Percentiles rank a stretch among this genome's conserved stretches.
phyloP scores from a whole-genome alignment of 345 rosid species.

The Citrus glauca region DNA sequence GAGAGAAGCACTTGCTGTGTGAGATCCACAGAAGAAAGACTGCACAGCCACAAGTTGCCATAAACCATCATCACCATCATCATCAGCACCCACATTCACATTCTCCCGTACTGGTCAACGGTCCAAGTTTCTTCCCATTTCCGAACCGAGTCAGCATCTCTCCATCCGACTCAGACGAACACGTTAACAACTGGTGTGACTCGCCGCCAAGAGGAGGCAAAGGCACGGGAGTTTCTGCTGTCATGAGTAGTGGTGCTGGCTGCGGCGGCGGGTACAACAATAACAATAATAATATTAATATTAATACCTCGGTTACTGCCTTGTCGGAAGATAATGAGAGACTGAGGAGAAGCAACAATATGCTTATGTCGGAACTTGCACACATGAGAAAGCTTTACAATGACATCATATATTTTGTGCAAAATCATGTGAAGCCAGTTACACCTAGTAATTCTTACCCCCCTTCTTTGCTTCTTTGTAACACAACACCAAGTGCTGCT shows the following conservation, averaged over 20 bases:
- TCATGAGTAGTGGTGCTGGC: slow-evolving; percentile 4
- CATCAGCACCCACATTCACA: slow-evolving; percentile 32
- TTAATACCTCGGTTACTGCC: slow-evolving; percentile 43
- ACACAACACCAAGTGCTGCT: slow-evolving; percentile 15
- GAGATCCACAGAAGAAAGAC: slow-evolving; percentile 94
- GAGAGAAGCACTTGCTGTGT: slow-evolving; percentile 88
- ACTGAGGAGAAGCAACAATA: slow-evolving; percentile 66
- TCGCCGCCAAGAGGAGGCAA: slow-evolving; percentile 41
- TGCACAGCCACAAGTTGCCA: slow-evolving; percentile 56
- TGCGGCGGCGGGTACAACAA: slow-evolving; percentile 14
- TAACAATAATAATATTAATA: too few species aligned
- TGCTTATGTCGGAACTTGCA: slow-evolving; percentile 78
- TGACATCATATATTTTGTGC: slow-evolving; percentile 87
- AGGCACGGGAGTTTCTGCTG: slow-evolving; percentile 8
- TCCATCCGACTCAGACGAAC: slow-evolving; percentile 55
- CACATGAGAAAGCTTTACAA: slow-evolving; percentile 92
- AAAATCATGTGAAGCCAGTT: slow-evolving; percentile 86
- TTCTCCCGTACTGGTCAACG: slow-evolving; percentile 34
- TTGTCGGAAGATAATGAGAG: slow-evolving; percentile 83
- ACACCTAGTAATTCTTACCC: slow-evolving; percentile 56
- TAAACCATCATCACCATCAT: slow-evolving; percentile 42
- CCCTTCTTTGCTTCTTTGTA: slow-evolving; percentile 42
- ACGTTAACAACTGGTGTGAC: slow-evolving; percentile 53
- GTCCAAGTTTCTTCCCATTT: slow-evolving; percentile 50
- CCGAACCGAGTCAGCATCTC: slow-evolving; percentile 51